These are phyloP conservation scores for Arachnopeziza araneosa DNA, from an alignment of 2,329 filamentous ascomycete genomes.

Conservation along the genomic window DNA sequence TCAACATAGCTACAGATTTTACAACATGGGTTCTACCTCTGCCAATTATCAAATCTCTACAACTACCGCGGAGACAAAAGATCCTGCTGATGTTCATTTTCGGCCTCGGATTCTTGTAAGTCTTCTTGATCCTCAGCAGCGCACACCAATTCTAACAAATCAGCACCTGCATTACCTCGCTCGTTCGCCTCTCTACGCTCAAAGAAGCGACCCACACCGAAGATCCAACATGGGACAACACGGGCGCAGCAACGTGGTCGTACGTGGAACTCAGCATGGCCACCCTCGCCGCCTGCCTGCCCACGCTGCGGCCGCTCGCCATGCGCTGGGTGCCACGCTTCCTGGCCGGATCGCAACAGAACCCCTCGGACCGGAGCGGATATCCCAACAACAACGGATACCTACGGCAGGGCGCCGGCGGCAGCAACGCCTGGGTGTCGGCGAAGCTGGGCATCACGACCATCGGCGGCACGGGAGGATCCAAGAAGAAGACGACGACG, in stretches of 20 bases:
- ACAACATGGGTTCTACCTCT: background rate
- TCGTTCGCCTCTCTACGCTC: background rate
- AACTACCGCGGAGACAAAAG: background rate
- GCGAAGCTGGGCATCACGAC: background rate
- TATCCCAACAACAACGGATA: background rate
- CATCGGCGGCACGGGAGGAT: background rate
- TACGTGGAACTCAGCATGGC: constrained; percentile 2
- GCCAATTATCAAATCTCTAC: background rate
- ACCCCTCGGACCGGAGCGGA: background rate
- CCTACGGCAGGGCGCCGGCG: background rate
- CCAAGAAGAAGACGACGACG: background rate
- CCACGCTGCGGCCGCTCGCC: background rate
- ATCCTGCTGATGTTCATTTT: constrained; percentile 1
- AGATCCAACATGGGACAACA: constrained; percentile 2
- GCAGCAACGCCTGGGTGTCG: background rate
- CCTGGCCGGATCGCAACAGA: background rate
- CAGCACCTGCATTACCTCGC: constrained; percentile 1
- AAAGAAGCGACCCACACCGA: background rate
- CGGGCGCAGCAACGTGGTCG: constrained; percentile 1
- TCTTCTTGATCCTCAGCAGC: background rate
- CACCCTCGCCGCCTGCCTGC: background rate
- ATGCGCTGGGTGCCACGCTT: background rate
- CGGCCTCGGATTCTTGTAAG: constrained; percentile 6
- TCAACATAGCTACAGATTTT: background rate
- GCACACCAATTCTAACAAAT: too few relatives aligned